These are phyloP conservation scores for Agrocybe praecox DNA, from an alignment of 768 basidiomycete species.

Conservation along the genomic window DNA sequence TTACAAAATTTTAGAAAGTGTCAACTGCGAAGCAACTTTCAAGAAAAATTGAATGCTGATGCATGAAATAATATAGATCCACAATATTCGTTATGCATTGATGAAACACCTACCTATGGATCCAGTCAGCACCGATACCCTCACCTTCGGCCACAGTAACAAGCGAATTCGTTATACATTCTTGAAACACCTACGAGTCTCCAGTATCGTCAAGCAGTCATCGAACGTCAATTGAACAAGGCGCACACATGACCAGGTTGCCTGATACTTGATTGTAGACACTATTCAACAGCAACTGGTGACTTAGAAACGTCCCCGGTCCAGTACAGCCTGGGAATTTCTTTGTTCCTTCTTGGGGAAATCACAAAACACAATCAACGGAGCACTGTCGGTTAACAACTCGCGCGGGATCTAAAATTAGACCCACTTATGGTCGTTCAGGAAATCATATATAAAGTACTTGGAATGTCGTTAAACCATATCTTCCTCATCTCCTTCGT, in stretches of 20 bases:
- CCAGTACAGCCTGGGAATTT: neutral
- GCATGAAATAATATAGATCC: too few species aligned
- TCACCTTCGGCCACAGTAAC: too few species aligned
- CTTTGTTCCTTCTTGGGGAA: conserved; percentile 2
- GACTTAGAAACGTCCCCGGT: conserved; percentile 4
- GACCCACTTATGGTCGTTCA: neutral
- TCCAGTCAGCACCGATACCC: too few species aligned
- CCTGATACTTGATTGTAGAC: neutral
- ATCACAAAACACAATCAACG: neutral
- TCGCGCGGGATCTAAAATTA: neutral
- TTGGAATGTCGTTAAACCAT: neutral
- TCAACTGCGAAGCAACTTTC: too few species aligned
- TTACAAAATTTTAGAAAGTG: too few species aligned
- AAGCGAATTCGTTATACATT: too few species aligned
- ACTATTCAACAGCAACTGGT: neutral
- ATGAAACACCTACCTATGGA: too few species aligned
- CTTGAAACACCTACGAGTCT: too few species aligned
- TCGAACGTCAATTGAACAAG: neutral
- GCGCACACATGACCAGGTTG: neutral
- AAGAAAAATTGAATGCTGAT: too few species aligned
- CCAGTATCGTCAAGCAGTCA: too few species aligned
- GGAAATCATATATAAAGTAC: neutral
- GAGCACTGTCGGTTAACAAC: neutral
- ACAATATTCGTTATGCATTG: too few species aligned
- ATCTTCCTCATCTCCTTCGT: neutral